Conservation (phyloP, 495 filamentous ascomycete species). For the Trichoderma asperelloides region DNA sequence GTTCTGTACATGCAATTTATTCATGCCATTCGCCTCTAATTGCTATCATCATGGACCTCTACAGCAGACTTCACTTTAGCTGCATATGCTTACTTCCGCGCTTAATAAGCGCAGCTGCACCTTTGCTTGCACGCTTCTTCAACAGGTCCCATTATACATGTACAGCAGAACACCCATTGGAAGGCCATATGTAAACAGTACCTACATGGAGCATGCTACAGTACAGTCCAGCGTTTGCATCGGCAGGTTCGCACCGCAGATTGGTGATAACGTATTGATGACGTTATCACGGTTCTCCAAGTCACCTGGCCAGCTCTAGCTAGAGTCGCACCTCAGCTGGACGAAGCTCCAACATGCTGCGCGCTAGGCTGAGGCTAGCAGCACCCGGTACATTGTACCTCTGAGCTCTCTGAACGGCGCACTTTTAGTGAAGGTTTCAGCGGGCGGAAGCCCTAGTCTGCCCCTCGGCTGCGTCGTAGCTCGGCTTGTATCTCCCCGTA, state of each 20-base stretch:
- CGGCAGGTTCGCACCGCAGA: too few relatives aligned
- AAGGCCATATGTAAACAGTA: too few relatives aligned
- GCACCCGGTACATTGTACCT: background rate
- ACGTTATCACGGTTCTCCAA: background rate
- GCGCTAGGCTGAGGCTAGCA: background rate
- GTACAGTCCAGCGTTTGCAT: too few relatives aligned
- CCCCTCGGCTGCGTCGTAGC: background rate
- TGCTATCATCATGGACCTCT: background rate
- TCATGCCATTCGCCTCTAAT: background rate
- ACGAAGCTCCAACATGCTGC: background rate
- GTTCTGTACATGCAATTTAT: too few relatives aligned
- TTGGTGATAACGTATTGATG: background rate
- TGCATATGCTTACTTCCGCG: background rate
- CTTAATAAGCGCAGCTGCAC: background rate
- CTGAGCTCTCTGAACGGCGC: background rate
- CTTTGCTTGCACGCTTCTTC: background rate
- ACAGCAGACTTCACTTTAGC: background rate
- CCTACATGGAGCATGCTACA: too few relatives aligned
- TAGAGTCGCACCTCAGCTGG: background rate
- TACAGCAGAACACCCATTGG: too few relatives aligned
- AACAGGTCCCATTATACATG: too few relatives aligned
- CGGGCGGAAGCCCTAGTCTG: constrained; percentile 1
- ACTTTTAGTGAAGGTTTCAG: background rate
- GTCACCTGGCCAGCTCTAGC: background rate
- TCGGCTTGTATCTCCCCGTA: constrained; percentile 4